Conservation (phyloP, 352 stramenopile genomes). For the Thalassiosira livingstoniorum region DNA sequence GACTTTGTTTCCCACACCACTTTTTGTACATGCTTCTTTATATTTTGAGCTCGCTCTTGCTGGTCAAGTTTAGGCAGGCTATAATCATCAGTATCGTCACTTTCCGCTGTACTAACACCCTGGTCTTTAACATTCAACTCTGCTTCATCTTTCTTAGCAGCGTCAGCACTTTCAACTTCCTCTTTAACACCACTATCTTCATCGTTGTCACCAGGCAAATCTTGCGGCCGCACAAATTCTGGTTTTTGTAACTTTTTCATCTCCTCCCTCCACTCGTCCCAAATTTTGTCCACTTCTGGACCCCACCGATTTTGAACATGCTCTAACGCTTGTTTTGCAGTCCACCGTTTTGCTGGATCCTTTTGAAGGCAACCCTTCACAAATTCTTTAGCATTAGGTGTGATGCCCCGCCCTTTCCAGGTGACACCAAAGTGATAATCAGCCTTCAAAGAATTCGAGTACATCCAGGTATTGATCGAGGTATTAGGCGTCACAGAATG, state of each 20-base stretch:
- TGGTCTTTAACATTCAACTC: background rate
- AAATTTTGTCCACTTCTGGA: conserved; percentile 55
- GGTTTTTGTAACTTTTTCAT: conserved; percentile 39
- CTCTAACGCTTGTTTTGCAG: conserved; percentile 58
- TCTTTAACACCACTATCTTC: conserved; percentile 23
- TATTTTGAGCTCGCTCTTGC: conserved; percentile 27
- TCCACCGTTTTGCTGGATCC: conserved; percentile 59
- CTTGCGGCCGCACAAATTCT: conserved; percentile 40
- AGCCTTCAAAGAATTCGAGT: conserved; percentile 35
- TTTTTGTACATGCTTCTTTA: conserved; percentile 52
- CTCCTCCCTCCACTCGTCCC: conserved; percentile 50
- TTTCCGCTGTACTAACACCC: background rate
- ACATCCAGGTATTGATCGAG: too few species aligned
- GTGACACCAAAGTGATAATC: conserved; percentile 54
- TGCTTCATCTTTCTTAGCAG: background rate
- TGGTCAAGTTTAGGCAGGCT: background rate
- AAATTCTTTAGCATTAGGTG: conserved; percentile 53
- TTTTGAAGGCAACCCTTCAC: conserved; percentile 53
- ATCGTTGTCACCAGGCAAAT: conserved; percentile 38
- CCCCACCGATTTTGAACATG: conserved; percentile 58
- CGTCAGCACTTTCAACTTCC: conserved; percentile 7
- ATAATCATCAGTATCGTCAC: conserved; percentile 24
- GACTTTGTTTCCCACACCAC: conserved; percentile 41
- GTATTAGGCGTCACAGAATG: too few species aligned
- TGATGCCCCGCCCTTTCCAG: conserved; percentile 57